Conservation (phyloP, 805 yeast genomes). For the Kodamaea jinghongensis region DNA sequence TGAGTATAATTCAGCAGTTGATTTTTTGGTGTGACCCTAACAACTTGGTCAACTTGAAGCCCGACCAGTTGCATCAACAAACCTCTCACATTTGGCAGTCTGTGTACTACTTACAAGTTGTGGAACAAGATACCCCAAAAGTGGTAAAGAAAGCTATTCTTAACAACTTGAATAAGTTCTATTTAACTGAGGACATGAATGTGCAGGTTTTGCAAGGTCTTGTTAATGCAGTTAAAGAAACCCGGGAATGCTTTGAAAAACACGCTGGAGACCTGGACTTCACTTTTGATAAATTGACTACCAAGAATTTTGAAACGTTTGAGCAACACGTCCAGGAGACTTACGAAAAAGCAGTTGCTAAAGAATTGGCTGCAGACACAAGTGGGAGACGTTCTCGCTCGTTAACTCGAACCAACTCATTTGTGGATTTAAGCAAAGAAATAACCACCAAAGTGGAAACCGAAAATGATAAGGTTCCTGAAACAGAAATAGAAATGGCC, state of each 20-base stretch:
- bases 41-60: conserved; percentile 50
- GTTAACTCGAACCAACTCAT: conserved; percentile 11
- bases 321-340: conserved; percentile 22
- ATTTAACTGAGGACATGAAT: conserved; percentile 27
- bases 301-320: conserved; percentile 32
- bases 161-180: conserved; percentile 47
- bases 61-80: conserved; percentile 40
- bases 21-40: conserved; percentile 84
- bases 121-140: conserved; percentile 51
- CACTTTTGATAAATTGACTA: conserved; percentile 29
- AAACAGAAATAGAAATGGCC: background rate
- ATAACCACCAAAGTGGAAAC: conserved; percentile 1
- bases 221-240: conserved; percentile 32
- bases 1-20: conserved; percentile 62
- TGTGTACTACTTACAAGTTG: conserved; percentile 49
- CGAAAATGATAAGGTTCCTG: conserved; percentile 3
- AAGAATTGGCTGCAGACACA: conserved; percentile 13
- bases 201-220: conserved; percentile 30
- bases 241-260: conserved; percentile 23
- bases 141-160: conserved; percentile 52
- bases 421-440: conserved; percentile 1
- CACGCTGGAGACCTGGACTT: conserved; percentile 28
- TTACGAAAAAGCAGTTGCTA: conserved; percentile 22
- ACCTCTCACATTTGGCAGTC: conserved; percentile 57
- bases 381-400: conserved; percentile 3